phyloP scores from a whole-genome alignment of 2,329 filamentous ascomycete species.

The Amauroascus verrucosus region DNA sequence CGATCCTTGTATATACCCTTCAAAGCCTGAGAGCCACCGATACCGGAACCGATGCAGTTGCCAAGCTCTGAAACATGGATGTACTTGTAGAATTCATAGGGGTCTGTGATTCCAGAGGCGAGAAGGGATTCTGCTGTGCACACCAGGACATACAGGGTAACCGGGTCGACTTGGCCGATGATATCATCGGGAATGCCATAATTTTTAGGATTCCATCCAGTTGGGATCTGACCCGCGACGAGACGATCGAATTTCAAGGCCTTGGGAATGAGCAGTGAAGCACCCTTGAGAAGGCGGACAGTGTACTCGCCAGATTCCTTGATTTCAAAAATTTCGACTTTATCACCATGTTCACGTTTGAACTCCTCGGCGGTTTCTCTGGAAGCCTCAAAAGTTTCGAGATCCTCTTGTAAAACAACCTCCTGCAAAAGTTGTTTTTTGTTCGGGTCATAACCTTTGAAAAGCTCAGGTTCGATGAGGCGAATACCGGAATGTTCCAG shows the following conservation, averaged over 20 bases:
- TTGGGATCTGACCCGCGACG: constrained; percentile 92
- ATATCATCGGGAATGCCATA: constrained; percentile 98
- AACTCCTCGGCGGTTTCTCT: constrained; percentile 98
- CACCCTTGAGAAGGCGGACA: constrained; percentile 89
- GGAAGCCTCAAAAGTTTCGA: constrained; percentile 92
- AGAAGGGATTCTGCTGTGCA: constrained; percentile 86
- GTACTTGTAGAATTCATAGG: constrained; percentile 99
- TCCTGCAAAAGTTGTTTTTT: constrained; percentile 98
- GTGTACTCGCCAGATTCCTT: constrained; percentile 88
- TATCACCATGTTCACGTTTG: constrained; percentile 91
- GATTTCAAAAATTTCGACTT: constrained; percentile 95
- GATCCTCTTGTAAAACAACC: constrained; percentile 91
- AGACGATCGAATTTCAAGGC: constrained; percentile 93
- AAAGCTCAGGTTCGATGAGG: constrained; percentile 92
- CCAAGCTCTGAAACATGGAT: constrained; percentile 96
- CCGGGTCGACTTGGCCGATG: constrained; percentile 91
- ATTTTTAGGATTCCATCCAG: constrained; percentile 90
- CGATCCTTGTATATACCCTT: constrained; percentile 98
- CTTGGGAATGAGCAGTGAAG: constrained; percentile 90
- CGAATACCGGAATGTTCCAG: constrained; percentile 95
- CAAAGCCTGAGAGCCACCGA: constrained; percentile 85
- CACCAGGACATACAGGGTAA: constrained; percentile 89
- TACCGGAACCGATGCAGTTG: constrained; percentile 97
- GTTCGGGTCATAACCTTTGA: constrained; percentile 92
- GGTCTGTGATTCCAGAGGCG: constrained; percentile 90